Percentiles rank a stretch among this genome's conserved stretches.
phyloP scores from a whole-genome alignment of 2,329 filamentous ascomycete genomes.

The Plenodomus tracheiphilus region DNA sequence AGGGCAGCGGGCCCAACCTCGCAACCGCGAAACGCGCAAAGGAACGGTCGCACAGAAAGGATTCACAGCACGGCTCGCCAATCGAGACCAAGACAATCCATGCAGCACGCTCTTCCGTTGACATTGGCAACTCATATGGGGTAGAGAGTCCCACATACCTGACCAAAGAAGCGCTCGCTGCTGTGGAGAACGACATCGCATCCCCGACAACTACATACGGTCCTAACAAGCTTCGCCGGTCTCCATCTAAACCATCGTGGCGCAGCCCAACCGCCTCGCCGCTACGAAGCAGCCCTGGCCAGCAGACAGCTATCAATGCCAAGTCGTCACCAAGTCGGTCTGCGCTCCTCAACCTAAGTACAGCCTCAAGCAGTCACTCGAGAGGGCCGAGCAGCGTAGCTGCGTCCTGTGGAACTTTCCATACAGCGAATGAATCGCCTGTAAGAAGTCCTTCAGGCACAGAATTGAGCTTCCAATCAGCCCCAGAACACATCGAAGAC shows the following conservation, averaged over 20 bases:
- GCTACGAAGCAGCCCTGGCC: constrained; percentile 19
- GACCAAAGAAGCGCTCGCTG: constrained; percentile 32
- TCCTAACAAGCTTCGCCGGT: constrained; percentile 14
- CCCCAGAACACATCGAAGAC: constrained; percentile 14
- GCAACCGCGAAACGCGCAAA: constrained; percentile 28
- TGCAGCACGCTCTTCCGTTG: constrained; percentile 18
- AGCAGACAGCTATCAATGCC: constrained; percentile 13
- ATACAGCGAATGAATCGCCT: constrained; percentile 29
- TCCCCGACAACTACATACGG: constrained; percentile 11
- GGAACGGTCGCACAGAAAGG: constrained; percentile 23
- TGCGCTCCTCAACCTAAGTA: constrained; percentile 1
- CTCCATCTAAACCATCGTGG: constrained; percentile 20
- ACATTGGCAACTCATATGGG: constrained; percentile 13
- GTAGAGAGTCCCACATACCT: constrained; percentile 25
- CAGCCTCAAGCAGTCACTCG: constrained; percentile 2
- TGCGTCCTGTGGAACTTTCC: constrained; percentile 26
- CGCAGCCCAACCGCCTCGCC: background rate
- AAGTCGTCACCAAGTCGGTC: constrained; percentile 22
- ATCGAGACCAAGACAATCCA: constrained; percentile 20
- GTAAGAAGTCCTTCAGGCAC: constrained; percentile 33
- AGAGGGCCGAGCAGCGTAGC: constrained; percentile 20
- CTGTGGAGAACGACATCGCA: constrained; percentile 24
- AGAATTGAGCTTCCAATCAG: constrained; percentile 22
- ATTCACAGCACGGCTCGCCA: constrained; percentile 12
- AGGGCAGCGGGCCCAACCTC: constrained; percentile 16